Percentiles rank a stretch among this genome's conserved stretches.
Evolutionary conservation across 345 rosid genomes (phyloP).

Genomic region (Cardiospermum halicacabum): DNA sequence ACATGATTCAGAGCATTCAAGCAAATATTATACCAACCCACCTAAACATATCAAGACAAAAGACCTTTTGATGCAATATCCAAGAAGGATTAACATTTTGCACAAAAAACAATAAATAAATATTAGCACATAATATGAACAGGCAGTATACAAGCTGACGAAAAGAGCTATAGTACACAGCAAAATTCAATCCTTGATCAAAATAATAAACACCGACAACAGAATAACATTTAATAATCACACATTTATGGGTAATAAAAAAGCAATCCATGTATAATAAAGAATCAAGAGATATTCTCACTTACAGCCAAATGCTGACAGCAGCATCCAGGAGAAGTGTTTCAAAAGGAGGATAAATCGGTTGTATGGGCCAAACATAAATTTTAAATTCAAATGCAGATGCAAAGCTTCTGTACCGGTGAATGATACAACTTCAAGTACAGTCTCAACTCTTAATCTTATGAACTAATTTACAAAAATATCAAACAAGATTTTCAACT

Average conservation of each 20-base stretch:
- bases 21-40: slow-evolving; percentile 79
- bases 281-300: not conserved
- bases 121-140: not conserved
- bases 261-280: too few relatives aligned
- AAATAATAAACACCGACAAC: too few relatives aligned
- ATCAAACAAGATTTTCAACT: not conserved
- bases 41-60: slow-evolving; percentile 38
- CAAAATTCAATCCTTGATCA: too few relatives aligned
- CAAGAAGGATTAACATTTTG: not conserved
- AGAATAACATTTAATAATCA: not conserved
- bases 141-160: too few relatives aligned
- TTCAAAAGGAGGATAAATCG: not conserved
- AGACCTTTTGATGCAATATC: not conserved
- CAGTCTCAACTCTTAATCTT: not conserved
- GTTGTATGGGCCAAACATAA: not conserved
- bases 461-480: not conserved
- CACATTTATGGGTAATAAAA: not conserved
- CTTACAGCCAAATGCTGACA: not conserved
- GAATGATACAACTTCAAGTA: not conserved
- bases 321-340: not conserved
- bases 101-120: not conserved
- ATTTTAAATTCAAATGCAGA: not conserved
- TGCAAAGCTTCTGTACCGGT: not conserved
- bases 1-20: slow-evolving; percentile 62
- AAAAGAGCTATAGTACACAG: too few relatives aligned